These are phyloP conservation scores for Nothophaeocryptopus gaeumannii DNA, from an alignment of 2,329 filamentous ascomycete genomes.

Conservation along the genomic window DNA sequence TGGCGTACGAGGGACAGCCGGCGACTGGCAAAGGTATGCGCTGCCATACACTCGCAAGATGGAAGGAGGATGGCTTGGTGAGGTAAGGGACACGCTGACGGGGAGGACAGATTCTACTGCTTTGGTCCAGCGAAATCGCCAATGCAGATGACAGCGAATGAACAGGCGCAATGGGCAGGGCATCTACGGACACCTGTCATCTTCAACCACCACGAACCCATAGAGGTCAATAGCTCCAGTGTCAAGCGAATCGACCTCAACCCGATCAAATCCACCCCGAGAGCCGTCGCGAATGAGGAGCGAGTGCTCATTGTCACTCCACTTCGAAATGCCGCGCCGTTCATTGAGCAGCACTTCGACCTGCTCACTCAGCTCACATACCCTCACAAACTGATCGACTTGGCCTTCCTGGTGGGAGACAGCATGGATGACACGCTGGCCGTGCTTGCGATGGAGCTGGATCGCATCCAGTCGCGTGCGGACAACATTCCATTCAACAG, in stretches of 20 bases:
- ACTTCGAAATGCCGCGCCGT: constrained; percentile 79
- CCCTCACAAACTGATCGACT: constrained; percentile 89
- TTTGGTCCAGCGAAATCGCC: constrained; percentile 94
- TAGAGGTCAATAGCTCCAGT: constrained; percentile 76
- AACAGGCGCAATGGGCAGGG: constrained; percentile 82
- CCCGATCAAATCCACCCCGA: constrained; percentile 72
- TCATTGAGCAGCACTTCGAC: constrained; percentile 88
- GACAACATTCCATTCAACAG: constrained; percentile 83
- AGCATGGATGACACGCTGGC: constrained; percentile 87
- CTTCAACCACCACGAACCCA: constrained; percentile 89
- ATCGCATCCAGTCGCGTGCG: constrained; percentile 74
- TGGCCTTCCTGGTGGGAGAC: constrained; percentile 92
- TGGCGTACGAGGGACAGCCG: constrained; percentile 73
- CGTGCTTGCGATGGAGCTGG: constrained; percentile 78
- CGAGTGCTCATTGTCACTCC: constrained; percentile 89
- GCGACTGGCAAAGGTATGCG: constrained; percentile 84
- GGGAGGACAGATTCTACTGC: constrained; percentile 81
- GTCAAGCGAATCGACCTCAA: constrained; percentile 85
- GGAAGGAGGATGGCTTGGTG: not conserved
- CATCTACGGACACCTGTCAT: constrained; percentile 90
- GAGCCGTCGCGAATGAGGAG: constrained; percentile 78
- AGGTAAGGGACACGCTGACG: constrained; percentile 25
- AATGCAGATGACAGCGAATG: constrained; percentile 90
- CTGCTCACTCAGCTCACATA: constrained; percentile 86
- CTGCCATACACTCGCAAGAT: not conserved